A percentile compares a stretch with the other conserved stretches of the same genome.
phyloP scores from a whole-genome alignment of 1,139 yeast genomes.

The Nadsonia commutata region DNA sequence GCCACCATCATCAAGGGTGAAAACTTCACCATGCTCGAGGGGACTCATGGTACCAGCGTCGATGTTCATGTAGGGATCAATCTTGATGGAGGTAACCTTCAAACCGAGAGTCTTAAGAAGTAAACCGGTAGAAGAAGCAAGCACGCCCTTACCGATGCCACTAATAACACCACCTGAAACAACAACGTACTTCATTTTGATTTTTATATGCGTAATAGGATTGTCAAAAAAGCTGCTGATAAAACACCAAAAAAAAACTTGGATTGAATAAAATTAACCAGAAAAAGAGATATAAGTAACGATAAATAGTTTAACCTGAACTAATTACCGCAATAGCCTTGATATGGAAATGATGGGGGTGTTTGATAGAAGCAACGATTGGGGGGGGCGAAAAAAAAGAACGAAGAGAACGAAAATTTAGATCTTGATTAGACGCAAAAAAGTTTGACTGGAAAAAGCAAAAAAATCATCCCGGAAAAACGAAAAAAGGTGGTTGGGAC shows the following conservation, averaged over 20 bases:
- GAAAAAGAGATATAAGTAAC: background rate
- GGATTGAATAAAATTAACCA: background rate
- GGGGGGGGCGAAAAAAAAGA: background rate
- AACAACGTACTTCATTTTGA: conserved; percentile 86
- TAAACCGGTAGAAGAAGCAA: conserved; percentile 94
- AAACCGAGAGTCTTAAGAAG: conserved; percentile 84
- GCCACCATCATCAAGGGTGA: conserved; percentile 96
- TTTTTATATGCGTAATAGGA: conserved; percentile 9
- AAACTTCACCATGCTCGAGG: conserved; percentile 96
- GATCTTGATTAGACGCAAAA: too few species aligned
- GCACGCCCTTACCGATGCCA: conserved; percentile 97
- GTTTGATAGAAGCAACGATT: background rate
- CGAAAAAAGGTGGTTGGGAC: too few species aligned
- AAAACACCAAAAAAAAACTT: background rate
- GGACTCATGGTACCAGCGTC: conserved; percentile 99
- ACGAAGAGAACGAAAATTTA: background rate
- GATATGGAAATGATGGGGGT: background rate
- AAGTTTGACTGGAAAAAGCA: too few species aligned
- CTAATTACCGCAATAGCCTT: too few species aligned
- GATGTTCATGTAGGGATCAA: conserved; percentile 97
- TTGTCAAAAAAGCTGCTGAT: background rate
- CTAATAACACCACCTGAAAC: conserved; percentile 98
- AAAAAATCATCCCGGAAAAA: too few species aligned
- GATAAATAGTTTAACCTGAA: too few species aligned
- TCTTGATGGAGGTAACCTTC: conserved; percentile 91